Conservation (phyloP, 768 basidiomycete genomes). For the Phlegmacium glaucopus region DNA sequence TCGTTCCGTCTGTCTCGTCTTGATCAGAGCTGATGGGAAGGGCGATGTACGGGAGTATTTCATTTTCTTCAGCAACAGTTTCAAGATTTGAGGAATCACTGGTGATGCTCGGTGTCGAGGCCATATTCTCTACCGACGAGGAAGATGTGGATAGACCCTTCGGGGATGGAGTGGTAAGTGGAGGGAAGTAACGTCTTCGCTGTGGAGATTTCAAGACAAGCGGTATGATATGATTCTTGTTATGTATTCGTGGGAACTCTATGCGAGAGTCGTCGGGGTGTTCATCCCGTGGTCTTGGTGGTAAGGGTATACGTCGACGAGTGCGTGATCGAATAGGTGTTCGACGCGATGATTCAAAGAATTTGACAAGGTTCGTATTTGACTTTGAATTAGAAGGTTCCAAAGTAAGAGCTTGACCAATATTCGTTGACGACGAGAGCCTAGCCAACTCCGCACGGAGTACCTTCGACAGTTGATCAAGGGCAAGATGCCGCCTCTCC, state of each 20-base stretch:
- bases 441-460: conserved; percentile 33
- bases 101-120: not conserved
- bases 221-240: not conserved
- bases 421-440: conserved; percentile 9
- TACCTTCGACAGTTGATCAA: conserved; percentile 32
- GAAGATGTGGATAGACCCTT: not conserved
- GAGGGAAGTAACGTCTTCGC: not conserved
- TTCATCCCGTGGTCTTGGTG: conserved; percentile 5
- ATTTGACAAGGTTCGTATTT: not conserved
- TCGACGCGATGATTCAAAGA: not conserved
- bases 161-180: not conserved
- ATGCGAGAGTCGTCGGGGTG: not conserved
- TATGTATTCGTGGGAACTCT: not conserved
- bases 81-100: not conserved
- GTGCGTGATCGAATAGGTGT: not conserved
- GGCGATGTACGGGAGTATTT: not conserved
- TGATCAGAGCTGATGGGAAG: not conserved
- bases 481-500: conserved; percentile 38
- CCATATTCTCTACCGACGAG: not conserved
- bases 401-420: not conserved
- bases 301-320: not conserved
- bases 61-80: not conserved
- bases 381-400: not conserved
- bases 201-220: not conserved
- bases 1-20: not conserved